These are phyloP conservation scores for Acrocalymma vagum DNA, from an alignment of 2,329 filamentous ascomycete genomes.

Conservation along the genomic window DNA sequence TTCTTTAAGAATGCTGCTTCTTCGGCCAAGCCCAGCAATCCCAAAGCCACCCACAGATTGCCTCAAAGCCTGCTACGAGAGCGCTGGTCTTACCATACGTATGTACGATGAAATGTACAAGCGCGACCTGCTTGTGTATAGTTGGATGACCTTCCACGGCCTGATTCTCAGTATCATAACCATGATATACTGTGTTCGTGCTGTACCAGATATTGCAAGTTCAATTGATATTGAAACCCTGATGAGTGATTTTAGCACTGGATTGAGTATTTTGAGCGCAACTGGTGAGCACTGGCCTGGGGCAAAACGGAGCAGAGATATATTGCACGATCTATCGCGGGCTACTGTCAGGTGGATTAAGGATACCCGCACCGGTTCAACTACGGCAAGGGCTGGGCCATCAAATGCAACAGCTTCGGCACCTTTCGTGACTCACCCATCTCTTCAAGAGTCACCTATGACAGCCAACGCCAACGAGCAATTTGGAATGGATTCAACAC, in stretches of 20 bases:
- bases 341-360: conserved; percentile 12
- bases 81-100: conserved; percentile 52
- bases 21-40: conserved; percentile 62
- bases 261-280: conserved; percentile 59
- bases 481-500: too few species aligned
- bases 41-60: conserved; percentile 55
- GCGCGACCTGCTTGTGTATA: conserved; percentile 56
- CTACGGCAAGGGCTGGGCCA: not conserved
- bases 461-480: too few species aligned
- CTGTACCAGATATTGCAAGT: conserved; percentile 52
- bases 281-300: conserved; percentile 63
- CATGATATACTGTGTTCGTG: conserved; percentile 61
- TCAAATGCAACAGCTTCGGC: too few species aligned
- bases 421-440: too few species aligned
- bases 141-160: conserved; percentile 59
- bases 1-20: conserved; percentile 57
- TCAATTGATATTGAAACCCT: conserved; percentile 50
- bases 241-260: conserved; percentile 52
- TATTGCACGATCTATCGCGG: conserved; percentile 50
- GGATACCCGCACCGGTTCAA: not conserved
- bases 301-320: conserved; percentile 57
- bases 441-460: too few species aligned
- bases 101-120: conserved; percentile 56
- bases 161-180: conserved; percentile 59
- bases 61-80: conserved; percentile 54